Base-by-base conservation (phyloP, 2,329 filamentous ascomycete species). In the Arthroderma sp. region DNA sequence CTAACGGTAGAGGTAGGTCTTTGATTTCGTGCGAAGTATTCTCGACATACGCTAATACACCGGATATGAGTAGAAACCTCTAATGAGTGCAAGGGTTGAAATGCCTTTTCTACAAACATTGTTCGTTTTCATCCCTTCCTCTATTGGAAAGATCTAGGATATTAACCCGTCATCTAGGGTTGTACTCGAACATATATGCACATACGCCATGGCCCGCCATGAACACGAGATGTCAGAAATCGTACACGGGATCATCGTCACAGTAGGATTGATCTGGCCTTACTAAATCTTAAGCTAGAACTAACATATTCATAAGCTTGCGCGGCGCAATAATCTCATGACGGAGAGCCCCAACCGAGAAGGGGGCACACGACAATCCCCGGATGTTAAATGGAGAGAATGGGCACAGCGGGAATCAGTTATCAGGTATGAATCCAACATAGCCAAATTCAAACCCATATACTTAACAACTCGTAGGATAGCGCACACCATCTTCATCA, bases 151-250 rank as follows among this genome's bases (percentile, higher is more conserved):
- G 25, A 37, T 38, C 6, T 19, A 2, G 17, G 13, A 39, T n/a
- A 13, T 37, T 37, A 38, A 37, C 28, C 25, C 6, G 17, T 23
- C 11, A 39, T 38, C 2, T n/a, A 64, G 62, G 28, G 55, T 64
- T 35, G 19, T 64, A 15, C 52, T 64, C 21, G 61, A 64, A 21
- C 63, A 64, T 57, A 62, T 64, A 23, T 61, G 63, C 17, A 61
- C 60, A 7, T 64, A 64, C 53, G 56, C 59, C 15, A 60, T 64
- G 58, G 54, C 56, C 54, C 61, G 63, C 11, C 58, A 59, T 17
- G 61, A 63, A 33, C 63, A 64, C 58, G 63, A 63, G 44, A 64
- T 63, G 61, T 61, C 63, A 11, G 62, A 63, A 33, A 61, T 64
- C 15, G 59, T 63, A 13, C 63, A 64, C 38, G 60, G 60, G 23